Evolutionary conservation across 2,329 filamentous ascomycete species (phyloP).

Genomic region (Fusarium mangiferae): DNA sequence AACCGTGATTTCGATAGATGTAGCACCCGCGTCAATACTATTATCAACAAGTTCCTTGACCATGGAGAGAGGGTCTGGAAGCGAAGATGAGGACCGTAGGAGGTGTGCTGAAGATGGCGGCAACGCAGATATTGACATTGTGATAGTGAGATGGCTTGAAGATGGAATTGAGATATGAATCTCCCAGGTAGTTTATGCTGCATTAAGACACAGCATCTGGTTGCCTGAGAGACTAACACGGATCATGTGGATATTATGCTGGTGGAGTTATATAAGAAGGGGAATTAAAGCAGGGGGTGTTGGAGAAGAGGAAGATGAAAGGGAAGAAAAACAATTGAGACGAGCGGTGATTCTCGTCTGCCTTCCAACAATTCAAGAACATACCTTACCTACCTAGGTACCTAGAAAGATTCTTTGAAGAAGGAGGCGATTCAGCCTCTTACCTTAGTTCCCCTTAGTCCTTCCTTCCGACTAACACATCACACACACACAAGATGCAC

Average conservation of each 20-base stretch:
- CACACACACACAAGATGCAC: not conserved
- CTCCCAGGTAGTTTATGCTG: conserved; percentile 20
- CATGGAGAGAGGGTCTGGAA: conserved; percentile 68
- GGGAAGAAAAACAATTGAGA: not conserved
- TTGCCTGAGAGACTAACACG: conserved; percentile 41
- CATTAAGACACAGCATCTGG: conserved; percentile 34
- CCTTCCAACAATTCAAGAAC: not conserved
- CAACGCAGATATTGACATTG: conserved; percentile 63
- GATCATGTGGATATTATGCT: conserved; percentile 41
- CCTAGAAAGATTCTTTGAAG: not conserved
- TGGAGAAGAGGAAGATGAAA: not conserved
- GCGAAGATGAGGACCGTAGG: conserved; percentile 69
- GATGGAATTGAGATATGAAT: conserved; percentile 18
- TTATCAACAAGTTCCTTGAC: conserved; percentile 85
- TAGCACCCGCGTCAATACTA: conserved; percentile 76
- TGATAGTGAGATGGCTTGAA: conserved; percentile 11
- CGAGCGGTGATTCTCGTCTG: not conserved
- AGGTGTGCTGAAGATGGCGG: conserved; percentile 61
- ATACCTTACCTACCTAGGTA: too few relatives aligned
- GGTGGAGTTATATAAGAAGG: conserved; percentile 28
- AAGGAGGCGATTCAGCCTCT: conserved; percentile 8
- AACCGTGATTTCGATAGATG: conserved; percentile 71
- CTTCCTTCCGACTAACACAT: conserved; percentile 18
- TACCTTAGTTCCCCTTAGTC: not conserved
- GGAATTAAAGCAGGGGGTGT: conserved; percentile 7